Evolutionary conservation across 352 stramenopile species (phyloP).

Genomic region (Phytophthora nicotianae): DNA sequence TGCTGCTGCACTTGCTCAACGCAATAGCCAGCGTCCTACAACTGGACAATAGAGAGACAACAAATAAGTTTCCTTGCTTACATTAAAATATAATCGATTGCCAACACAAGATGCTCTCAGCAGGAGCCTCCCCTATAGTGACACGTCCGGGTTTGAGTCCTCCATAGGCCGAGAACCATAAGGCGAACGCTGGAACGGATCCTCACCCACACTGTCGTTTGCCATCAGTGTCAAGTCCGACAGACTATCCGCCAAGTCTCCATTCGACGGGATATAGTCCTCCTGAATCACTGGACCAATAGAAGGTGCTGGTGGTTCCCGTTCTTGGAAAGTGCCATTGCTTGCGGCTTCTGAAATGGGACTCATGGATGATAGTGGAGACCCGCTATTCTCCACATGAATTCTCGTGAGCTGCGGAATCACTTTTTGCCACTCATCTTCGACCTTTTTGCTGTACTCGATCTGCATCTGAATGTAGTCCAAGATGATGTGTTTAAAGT

Average conservation of each 20-base stretch:
- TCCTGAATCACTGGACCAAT: slow-evolving; percentile 63
- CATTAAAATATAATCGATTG: slow-evolving; percentile 43
- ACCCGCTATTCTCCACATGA: slow-evolving; percentile 54
- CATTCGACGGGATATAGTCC: slow-evolving; percentile 74
- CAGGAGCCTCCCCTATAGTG: slow-evolving; percentile 24
- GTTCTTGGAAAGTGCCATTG: slow-evolving; percentile 22
- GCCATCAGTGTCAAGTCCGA: slow-evolving; percentile 58
- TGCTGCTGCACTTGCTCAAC: slow-evolving; percentile 36
- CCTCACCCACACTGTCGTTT: slow-evolving; percentile 35
- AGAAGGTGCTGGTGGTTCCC: slow-evolving; percentile 17
- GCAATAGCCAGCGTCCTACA: slow-evolving; percentile 19
- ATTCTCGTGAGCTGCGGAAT: slow-evolving; percentile 80
- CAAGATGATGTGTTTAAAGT: slow-evolving; percentile 96
- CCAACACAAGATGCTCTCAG: slow-evolving; percentile 6
- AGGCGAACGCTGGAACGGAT: slow-evolving; percentile 36
- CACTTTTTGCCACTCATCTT: slow-evolving; percentile 81
- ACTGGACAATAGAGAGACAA: slow-evolving; percentile 22
- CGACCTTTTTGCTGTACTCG: slow-evolving; percentile 95
- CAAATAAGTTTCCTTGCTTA: slow-evolving; percentile 27
- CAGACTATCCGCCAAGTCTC: slow-evolving; percentile 53
- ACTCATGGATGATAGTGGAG: slow-evolving; percentile 43
- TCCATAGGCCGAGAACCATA: slow-evolving; percentile 37
- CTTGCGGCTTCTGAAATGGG: slow-evolving; percentile 36
- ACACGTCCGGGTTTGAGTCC: slow-evolving; percentile 42
- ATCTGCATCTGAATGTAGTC: slow-evolving; percentile 98